Conservation (phyloP, 192 early-diverging fungal species). For the Coemansia biformis region DNA sequence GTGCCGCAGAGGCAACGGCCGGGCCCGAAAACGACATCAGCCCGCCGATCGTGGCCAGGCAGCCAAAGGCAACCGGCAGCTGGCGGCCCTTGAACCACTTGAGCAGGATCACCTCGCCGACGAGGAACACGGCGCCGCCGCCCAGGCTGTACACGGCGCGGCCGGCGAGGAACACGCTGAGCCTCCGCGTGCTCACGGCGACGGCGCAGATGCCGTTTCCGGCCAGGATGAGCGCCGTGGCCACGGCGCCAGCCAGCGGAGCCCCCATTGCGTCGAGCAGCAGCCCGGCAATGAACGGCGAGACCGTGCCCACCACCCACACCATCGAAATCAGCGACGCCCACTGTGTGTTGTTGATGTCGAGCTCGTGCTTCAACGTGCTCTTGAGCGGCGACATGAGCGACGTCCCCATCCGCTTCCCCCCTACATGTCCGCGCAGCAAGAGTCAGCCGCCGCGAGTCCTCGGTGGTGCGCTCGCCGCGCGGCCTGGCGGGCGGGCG, state of each 20-base stretch:
- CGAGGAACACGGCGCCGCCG: conserved; percentile 43
- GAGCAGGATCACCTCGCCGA: conserved; percentile 51
- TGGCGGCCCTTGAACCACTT: conserved; percentile 51
- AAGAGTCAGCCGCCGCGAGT: background rate
- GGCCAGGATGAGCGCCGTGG: conserved; percentile 33
- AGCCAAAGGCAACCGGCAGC: conserved; percentile 45
- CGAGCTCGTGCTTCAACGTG: conserved; percentile 50
- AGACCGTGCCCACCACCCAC: conserved; percentile 48
- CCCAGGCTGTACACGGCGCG: conserved; percentile 51
- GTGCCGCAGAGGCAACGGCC: conserved; percentile 34
- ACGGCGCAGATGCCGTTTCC: conserved; percentile 44
- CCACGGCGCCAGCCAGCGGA: conserved; percentile 37
- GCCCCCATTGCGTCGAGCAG: conserved; percentile 51
- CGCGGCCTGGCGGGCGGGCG: too few species aligned
- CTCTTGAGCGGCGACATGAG: conserved; percentile 49
- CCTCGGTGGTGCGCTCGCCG: background rate
- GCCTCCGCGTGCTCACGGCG: conserved; percentile 23
- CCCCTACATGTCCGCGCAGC: conserved; percentile 19
- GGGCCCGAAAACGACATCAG: conserved; percentile 45
- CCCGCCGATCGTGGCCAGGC: conserved; percentile 38
- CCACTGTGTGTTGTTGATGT: conserved; percentile 51
- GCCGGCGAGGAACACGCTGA: conserved; percentile 38
- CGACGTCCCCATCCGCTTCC: conserved; percentile 48
- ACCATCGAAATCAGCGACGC: conserved; percentile 50
- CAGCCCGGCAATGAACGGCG: conserved; percentile 51